Base-by-base conservation (phyloP, 78 protist genomes). In the Polysphondylium violaceum region DNA sequence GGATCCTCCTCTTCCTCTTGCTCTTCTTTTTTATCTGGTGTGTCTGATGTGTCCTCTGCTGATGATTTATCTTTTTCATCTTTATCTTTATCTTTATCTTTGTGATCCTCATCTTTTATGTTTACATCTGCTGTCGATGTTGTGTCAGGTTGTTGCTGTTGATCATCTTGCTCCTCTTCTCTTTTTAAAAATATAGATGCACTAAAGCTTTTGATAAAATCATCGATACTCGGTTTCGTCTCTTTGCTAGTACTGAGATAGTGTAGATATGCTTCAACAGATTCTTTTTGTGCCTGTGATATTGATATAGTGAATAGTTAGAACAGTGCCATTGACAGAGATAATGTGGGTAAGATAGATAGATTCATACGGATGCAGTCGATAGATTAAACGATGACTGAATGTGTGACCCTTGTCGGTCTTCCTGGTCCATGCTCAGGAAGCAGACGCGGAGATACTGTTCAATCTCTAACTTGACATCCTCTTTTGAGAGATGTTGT, bases 211-310 rank as follows among this genome's bases (percentile, higher is more conserved):
- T n/a, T n/a, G n/a, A n/a, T n/a, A n/a, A n/a, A n/a, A n/a, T n/a
- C n/a, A n/a, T n/a, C n/a, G n/a, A n/a, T n/a, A n/a, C n/a, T n/a
- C n/a, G n/a, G n/a, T n/a, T n/a, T n/a, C n/a, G n/a, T n/a, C n/a
- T n/a, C n/a, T n/a, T n/a, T n/a, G n/a, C n/a, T n/a, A n/a, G n/a
- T n/a, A n/a, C n/a, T n/a, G n/a, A n/a, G n/a, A n/a, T n/a, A n/a
- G n/a, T n/a, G n/a, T n/a, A n/a, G n/a, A n/a, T n/a, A 59, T 27
- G 16, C 3, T 12, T 83, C 41, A 40, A 50, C 35, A 23, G 33
- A 83, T 69, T 79, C 91, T 83, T 69, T 83, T 5, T 63, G 79
- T 19, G 65, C 41, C 91, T 83, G 33, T n/a, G n/a, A n/a, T 31
- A 33, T 17, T 7, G 19, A 19, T 61, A 41, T 47, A 25, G 36